phyloP scores from a whole-genome alignment of 495 filamentous ascomycete species.

The Ramalina intermedia region DNA sequence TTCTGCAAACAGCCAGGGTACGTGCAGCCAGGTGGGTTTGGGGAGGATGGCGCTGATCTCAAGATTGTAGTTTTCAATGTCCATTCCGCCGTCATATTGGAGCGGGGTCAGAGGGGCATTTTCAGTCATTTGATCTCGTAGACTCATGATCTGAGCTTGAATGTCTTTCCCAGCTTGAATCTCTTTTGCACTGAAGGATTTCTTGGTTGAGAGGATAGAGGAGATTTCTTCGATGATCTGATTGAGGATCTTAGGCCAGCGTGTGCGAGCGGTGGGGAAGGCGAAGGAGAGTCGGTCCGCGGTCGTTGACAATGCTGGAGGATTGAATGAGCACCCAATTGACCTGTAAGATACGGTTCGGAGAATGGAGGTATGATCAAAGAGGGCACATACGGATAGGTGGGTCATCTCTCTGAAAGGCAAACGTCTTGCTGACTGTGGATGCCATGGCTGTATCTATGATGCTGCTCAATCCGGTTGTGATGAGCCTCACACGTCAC shows the following conservation, averaged over 20 bases:
- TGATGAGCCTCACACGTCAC: no score
- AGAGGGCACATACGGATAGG: background rate
- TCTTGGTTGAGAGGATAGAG: background rate
- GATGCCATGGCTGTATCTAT: background rate
- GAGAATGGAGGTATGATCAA: background rate
- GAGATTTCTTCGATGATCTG: constrained; percentile 2
- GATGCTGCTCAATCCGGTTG: no score
- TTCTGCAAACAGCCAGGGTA: constrained; percentile 77
- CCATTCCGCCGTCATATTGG: constrained; percentile 60
- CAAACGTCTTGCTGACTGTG: background rate
- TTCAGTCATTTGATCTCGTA: background rate
- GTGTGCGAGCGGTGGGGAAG: constrained; percentile 2
- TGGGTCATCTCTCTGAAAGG: background rate
- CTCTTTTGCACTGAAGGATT: background rate
- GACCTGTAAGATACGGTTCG: no score
- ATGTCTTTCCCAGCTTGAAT: constrained; percentile 1
- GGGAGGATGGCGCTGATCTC: constrained; percentile 56
- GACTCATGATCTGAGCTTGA: background rate
- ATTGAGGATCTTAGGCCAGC: constrained; percentile 10
- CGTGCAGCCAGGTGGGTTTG: constrained; percentile 61
- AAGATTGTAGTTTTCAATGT: constrained; percentile 67
- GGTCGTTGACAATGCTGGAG: constrained; percentile 1
- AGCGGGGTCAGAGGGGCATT: constrained; percentile 42
- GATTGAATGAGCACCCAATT: no score
- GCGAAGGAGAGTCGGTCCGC: constrained; percentile 5